phyloP scores from a whole-genome alignment of 768 basidiomycete genomes.

The Suillus hirtellus region DNA sequence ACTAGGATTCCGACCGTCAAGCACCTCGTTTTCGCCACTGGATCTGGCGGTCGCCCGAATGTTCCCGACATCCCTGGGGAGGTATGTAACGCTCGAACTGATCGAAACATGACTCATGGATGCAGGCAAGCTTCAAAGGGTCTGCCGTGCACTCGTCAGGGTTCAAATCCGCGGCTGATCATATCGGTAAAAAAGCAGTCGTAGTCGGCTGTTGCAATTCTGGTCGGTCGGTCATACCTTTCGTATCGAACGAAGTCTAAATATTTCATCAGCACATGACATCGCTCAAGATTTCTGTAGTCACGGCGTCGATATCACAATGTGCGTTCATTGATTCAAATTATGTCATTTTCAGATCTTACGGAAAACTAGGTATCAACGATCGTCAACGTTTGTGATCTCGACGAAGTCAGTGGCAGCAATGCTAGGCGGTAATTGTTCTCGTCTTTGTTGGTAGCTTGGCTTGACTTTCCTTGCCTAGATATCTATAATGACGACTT shows the following conservation, averaged over 20 bases:
- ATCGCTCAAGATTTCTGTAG: conserved; percentile 38
- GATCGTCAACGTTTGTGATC: conserved; percentile 26
- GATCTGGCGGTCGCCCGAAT: conserved; percentile 45
- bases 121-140: conserved; percentile 54
- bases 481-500: conserved; percentile 21
- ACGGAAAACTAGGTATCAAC: conserved; percentile 20
- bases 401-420: conserved; percentile 14
- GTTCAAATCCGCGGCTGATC: conserved; percentile 48
- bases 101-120: background rate
- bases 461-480: conserved; percentile 6
- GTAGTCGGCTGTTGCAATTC: conserved; percentile 72
- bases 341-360: conserved; percentile 5
- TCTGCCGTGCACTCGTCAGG: conserved; percentile 50
- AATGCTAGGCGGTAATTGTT: conserved; percentile 15
- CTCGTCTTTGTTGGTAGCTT: background rate
- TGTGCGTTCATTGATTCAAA: conserved; percentile 15
- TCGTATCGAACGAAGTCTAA: conserved; percentile 1
- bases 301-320: conserved; percentile 30
- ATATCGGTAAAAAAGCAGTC: conserved; percentile 62
- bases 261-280: conserved; percentile 31
- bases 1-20: conserved; percentile 40
- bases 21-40: conserved; percentile 60
- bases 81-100: background rate
- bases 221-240: conserved; percentile 29
- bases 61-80: conserved; percentile 40